Base-by-base conservation (phyloP, 306 rosid genomes). In the Geum urbanum region DNA sequence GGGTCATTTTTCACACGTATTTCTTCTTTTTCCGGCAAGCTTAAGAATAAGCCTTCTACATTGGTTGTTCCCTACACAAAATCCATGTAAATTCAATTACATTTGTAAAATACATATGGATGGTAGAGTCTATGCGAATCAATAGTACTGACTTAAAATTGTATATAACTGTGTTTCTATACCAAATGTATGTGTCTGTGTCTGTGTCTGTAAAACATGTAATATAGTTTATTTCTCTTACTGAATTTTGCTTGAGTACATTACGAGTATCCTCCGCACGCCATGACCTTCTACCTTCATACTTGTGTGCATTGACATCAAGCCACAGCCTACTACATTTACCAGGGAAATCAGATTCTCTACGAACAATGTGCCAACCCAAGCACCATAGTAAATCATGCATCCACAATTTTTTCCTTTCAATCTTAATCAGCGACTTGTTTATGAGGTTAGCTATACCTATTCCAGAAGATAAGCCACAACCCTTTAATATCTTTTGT, bases 341-440 rank as follows among this genome's bases (percentile, higher is more conserved):
- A 2, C 72, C 74, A 0, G 65, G 79, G 0, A 50, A 0, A 1
- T 48, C 18, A 7, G 39, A 75, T 39, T 75, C 6, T 68, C 55
- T 0, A 9, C 46, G 14, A 32, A 76, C 79, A 44, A 69, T 69
- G 4, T 51, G 20, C 7, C 58, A 53, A 61, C 79, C 79, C 70
- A 69, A 69, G 54, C 62, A 32, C 35, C 12, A 70, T 0, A 76
- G 24, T 59, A 76, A 76, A 52, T 76, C 79, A 69, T 76, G 79
- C 74, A 69, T 76, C 73, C 66, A 71, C 58, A 75, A 5, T 56
- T 69, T 41, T 5, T 48, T 66, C 1, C 52, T 47, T 40, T 69
- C 64, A 12, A 66, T 56, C 4, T 46, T 24, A 8, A 64, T 60
- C 18, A 75, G 63, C 27, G 74, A 69, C 9, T 75, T 75, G 5